Conservation (phyloP, 371 early-diverging fungal species). For the Circinella umbellata region DNA sequence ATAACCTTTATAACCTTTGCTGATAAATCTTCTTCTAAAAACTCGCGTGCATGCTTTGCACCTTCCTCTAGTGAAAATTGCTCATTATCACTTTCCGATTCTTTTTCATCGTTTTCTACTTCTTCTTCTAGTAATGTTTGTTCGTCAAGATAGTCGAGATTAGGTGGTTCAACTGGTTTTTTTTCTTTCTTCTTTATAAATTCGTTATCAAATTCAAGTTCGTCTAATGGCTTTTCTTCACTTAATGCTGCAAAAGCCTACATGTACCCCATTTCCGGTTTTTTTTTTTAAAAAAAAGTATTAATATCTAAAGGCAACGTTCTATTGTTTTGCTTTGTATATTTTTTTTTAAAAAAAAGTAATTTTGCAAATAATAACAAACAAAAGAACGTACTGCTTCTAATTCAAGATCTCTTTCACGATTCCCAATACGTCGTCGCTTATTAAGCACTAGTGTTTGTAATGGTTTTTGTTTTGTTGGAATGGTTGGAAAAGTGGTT, state of each 20-base stretch:
- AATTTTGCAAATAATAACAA: too few relatives aligned
- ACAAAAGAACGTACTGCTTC: slow-evolving; percentile 1
- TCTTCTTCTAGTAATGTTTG: slow-evolving; percentile 9
- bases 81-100: slow-evolving; percentile 5
- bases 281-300: too few relatives aligned
- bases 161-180: background rate
- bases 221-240: background rate
- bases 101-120: background rate
- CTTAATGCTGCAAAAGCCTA: slow-evolving; percentile 10
- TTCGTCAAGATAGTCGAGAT: slow-evolving; percentile 8
- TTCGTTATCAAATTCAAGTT: background rate
- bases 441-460: background rate
- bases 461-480: background rate
- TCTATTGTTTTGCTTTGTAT: background rate
- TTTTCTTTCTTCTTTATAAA: background rate
- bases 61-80: background rate
- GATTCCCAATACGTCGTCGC: slow-evolving; percentile 4
- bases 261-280: background rate
- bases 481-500: background rate
- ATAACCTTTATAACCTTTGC: background rate
- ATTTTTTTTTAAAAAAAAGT: too few relatives aligned
- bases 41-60: background rate
- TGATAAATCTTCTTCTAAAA: background rate
- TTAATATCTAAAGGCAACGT: background rate
- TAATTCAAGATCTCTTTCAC: background rate